Evolutionary conservation across 106 monocot genomes (phyloP), one percentile per base, ranked within the genome.

Genomic region (Allium cepa): DNA sequence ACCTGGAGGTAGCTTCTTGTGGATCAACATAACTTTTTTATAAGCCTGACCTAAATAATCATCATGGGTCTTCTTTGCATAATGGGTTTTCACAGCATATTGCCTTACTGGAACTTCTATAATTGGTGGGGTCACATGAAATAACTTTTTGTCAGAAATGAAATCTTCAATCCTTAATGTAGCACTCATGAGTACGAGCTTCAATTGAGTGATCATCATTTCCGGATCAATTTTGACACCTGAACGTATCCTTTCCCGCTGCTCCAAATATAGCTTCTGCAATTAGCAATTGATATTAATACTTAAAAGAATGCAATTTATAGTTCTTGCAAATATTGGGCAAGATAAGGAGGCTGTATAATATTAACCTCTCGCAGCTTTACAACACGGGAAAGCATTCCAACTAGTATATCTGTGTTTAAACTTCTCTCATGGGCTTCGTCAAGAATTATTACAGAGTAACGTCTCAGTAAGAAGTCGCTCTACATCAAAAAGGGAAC

Each of bases 341-440:
- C 71, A 67, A 12, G 7, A 8, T 14, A 50, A 48, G 48, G 45
- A 58, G 47, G 53, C 7, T 18, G 58, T 15, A 56, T 51, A 28
- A 28, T 66, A 72, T 57, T 60, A 58, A 99, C 99, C 73, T 99
- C 71, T 16, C 97, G 87, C 55, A 87, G 50, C 68, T 71, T 81
- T 74, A 99, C 76, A 47, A 99, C 79, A 27, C 93, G 79, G 50
- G 99, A 92, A 62, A 92, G 83, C 99, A 99, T 99, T 72, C 99
- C 92, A 49, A 99, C 81, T 16, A 99, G 87, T 69, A 99, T 87
- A 75, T 99, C 99, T 12, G 90, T 99, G 69, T 92, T 99, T 71
- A 99, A 85, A 66, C 99, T 99, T 79, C 99, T 89, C 71, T 99
- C 99, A 69, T 99, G 99, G 72, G 93, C 99, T 75, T 99, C 99